These are phyloP conservation scores for Lactarius hatsudake DNA, from an alignment of 768 basidiomycete species.

Conservation along the genomic window DNA sequence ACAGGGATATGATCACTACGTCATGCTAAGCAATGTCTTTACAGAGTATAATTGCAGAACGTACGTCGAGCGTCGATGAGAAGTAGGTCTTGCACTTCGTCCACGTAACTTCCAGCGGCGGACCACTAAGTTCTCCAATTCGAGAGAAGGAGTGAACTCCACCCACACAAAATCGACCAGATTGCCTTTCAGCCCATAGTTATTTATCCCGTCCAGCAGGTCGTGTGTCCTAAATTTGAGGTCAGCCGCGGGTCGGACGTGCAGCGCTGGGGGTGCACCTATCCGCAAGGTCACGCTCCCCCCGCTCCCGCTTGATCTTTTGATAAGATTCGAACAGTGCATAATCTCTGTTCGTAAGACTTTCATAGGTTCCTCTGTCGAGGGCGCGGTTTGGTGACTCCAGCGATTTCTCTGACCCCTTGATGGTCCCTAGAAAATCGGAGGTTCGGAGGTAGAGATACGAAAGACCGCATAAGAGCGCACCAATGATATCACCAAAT, in stretches of 20 bases:
- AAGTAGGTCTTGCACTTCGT: conserved; percentile 72
- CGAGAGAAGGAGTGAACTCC: too few species aligned
- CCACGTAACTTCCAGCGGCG: conserved; percentile 51
- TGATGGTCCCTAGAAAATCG: conserved; percentile 48
- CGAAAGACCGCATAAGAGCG: not conserved
- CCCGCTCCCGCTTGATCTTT: conserved; percentile 41
- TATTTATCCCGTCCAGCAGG: conserved; percentile 41
- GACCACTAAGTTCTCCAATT: not conserved
- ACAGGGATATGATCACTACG: conserved; percentile 61
- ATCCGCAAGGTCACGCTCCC: conserved; percentile 58
- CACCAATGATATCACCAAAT: conserved; percentile 65
- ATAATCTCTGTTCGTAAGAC: conserved; percentile 8
- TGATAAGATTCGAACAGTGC: conserved; percentile 51
- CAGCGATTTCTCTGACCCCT: conserved; percentile 59
- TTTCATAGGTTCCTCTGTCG: conserved; percentile 12
- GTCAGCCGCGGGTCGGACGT: not conserved
- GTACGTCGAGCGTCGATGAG: conserved; percentile 60
- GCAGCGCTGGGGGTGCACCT: conserved; percentile 38
- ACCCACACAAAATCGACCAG: conserved; percentile 57
- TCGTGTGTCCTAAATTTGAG: conserved; percentile 45
- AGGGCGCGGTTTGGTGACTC: conserved; percentile 11
- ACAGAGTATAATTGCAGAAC: conserved; percentile 23
- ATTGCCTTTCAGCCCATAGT: conserved; percentile 36
- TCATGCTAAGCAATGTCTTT: not conserved
- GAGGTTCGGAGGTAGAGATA: not conserved